These are phyloP conservation scores for Coprinopsis sp. DNA, from an alignment of 768 basidiomycete genomes.

Conservation along the genomic window DNA sequence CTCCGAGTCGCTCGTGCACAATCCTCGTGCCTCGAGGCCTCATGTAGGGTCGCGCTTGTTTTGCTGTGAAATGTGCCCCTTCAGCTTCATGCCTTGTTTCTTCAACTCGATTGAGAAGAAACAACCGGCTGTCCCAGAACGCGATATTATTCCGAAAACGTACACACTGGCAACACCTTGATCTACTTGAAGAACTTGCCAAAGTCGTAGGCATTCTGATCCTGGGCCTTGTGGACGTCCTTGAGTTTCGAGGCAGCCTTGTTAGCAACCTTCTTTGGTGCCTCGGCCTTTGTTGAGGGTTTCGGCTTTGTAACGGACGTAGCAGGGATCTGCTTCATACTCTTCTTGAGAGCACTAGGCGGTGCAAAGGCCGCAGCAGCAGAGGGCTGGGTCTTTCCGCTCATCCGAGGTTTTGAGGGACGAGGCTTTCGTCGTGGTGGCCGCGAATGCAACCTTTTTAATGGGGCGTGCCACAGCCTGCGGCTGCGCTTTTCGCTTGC, in stretches of 20 bases:
- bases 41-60: no score
- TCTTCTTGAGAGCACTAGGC: not conserved
- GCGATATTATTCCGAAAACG: no score
- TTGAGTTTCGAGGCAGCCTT: conserved; percentile 25
- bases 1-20: no score
- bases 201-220: conserved; percentile 50
- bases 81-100: no score
- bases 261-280: conserved; percentile 31
- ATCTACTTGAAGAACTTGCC: conserved; percentile 45
- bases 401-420: not conserved
- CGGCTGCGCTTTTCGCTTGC: conserved; percentile 42
- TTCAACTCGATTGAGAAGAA: no score
- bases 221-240: conserved; percentile 18
- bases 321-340: no score
- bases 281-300: conserved; percentile 14
- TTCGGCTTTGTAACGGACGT: conserved; percentile 9
- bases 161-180: not conserved
- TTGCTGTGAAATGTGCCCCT: no score
- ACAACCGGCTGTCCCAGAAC: no score
- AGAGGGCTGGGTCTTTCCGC: not conserved
- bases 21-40: no score
- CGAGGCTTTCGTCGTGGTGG: conserved; percentile 17
- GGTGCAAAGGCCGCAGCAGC: not conserved
- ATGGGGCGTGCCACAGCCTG: conserved; percentile 25
- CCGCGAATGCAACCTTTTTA: conserved; percentile 54